phyloP scores from a whole-genome alignment of 2,329 filamentous ascomycete genomes.

The Colletotrichum cordylinicola region DNA sequence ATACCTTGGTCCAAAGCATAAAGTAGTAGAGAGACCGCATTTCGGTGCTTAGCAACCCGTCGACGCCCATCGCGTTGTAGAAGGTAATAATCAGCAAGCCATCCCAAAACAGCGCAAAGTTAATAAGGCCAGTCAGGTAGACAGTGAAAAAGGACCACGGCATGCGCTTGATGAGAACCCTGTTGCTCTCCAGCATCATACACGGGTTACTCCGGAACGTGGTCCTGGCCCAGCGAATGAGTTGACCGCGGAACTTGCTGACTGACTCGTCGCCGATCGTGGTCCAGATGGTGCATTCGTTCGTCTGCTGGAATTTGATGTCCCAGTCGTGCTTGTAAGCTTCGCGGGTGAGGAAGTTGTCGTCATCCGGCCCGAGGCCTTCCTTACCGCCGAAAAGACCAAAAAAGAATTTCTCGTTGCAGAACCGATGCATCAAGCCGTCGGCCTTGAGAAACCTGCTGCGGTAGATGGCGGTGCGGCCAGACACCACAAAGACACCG shows the following conservation, averaged over 20 bases:
- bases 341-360: conserved; percentile 66
- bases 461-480: conserved; percentile 58
- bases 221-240: conserved; percentile 62
- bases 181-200: conserved; percentile 39
- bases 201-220: conserved; percentile 62
- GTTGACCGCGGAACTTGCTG: conserved; percentile 57
- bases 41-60: background rate
- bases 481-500: conserved; percentile 63
- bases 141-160: conserved; percentile 63
- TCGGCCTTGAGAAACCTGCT: conserved; percentile 51
- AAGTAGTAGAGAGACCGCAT: conserved; percentile 36
- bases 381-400: conserved; percentile 37
- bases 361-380: conserved; percentile 61
- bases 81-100: conserved; percentile 39
- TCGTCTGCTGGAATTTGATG: conserved; percentile 59
- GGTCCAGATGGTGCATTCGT: conserved; percentile 55
- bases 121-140: conserved; percentile 57
- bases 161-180: conserved; percentile 30
- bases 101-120: conserved; percentile 63
- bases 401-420: conserved; percentile 56
- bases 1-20: conserved; percentile 59
- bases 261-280: conserved; percentile 49
- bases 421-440: conserved; percentile 48
- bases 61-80: background rate
- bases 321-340: conserved; percentile 54